Conservation (phyloP, 371 early-diverging fungal genomes). For the Zopfochytrium polystomum region DNA sequence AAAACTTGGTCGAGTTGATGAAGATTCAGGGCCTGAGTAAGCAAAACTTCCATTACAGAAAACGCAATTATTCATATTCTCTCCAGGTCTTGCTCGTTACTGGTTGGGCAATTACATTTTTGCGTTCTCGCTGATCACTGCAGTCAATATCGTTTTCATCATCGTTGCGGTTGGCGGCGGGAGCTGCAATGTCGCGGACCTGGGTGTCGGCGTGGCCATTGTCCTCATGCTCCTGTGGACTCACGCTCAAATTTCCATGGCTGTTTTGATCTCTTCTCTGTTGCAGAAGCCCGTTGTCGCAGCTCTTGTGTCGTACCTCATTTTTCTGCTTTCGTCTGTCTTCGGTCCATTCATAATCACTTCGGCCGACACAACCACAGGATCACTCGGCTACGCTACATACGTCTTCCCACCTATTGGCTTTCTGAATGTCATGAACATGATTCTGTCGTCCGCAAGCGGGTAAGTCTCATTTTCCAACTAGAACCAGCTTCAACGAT, state of each 20-base stretch:
- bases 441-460: slow-evolving; percentile 13
- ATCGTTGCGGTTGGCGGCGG: slow-evolving; percentile 6
- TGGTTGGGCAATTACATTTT: slow-evolving; percentile 33
- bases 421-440: slow-evolving; percentile 10
- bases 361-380: slow-evolving; percentile 11
- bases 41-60: too few relatives aligned
- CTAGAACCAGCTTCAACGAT: slow-evolving; percentile 2
- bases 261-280: slow-evolving; percentile 16
- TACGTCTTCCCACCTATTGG: slow-evolving; percentile 19
- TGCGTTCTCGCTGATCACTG: slow-evolving; percentile 16
- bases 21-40: slow-evolving; percentile 24
- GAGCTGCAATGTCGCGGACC: neutral
- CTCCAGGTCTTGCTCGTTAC: slow-evolving; percentile 17
- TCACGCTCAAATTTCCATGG: slow-evolving; percentile 28
- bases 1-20: slow-evolving; percentile 32
- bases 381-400: neutral
- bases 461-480: neutral
- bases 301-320: slow-evolving; percentile 20
- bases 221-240: slow-evolving; percentile 24
- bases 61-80: too few relatives aligned
- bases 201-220: slow-evolving; percentile 7
- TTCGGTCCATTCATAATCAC: slow-evolving; percentile 20
- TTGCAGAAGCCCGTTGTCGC: slow-evolving; percentile 19
- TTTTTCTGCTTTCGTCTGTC: slow-evolving; percentile 19
- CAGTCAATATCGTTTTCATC: slow-evolving; percentile 18